phyloP scores from a whole-genome alignment of 352 stramenopile species.

The Globisporangium radiosum region DNA sequence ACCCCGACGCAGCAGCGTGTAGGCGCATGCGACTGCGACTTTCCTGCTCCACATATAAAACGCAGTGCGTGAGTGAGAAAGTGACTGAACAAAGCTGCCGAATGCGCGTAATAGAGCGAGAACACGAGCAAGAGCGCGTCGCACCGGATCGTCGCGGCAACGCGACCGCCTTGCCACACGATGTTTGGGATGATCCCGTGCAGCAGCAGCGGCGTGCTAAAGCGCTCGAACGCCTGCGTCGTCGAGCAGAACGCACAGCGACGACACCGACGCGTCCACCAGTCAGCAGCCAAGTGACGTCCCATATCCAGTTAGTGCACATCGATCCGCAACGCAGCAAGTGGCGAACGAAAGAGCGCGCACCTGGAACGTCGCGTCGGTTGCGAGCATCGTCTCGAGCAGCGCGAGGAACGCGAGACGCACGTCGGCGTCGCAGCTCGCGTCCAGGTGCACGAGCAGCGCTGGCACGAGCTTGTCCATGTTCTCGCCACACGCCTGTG shows the following conservation, averaged over 20 bases:
- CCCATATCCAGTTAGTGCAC: too few species aligned
- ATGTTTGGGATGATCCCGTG: conserved; percentile 87
- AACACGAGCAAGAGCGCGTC: not conserved
- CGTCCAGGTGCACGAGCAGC: conserved; percentile 59
- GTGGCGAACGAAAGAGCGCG: not conserved
- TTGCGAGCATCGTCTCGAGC: conserved; percentile 74
- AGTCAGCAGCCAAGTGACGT: too few species aligned
- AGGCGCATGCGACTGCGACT: conserved; percentile 81
- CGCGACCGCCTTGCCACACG: conserved; percentile 81
- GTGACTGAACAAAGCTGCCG: too few species aligned
- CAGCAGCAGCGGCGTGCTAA: conserved; percentile 48
- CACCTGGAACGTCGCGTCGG: conserved; percentile 46
- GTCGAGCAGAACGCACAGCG: not conserved
- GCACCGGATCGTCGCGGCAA: conserved; percentile 81
- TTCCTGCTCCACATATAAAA: conserved; percentile 43
- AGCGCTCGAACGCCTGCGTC: conserved; percentile 54
- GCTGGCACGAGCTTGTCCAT: conserved; percentile 54
- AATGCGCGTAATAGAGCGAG: not conserved
- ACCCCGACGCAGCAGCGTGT: conserved; percentile 74
- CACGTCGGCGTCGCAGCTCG: conserved; percentile 62
- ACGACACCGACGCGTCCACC: too few species aligned
- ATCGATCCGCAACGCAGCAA: not conserved
- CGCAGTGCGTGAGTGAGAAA: not conserved
- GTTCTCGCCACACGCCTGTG: conserved; percentile 52
- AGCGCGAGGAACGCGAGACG: conserved; percentile 78